Evolutionary conservation across 306 rosid genomes (phyloP).

Genomic region (Herpetospermum pedunculosum): DNA sequence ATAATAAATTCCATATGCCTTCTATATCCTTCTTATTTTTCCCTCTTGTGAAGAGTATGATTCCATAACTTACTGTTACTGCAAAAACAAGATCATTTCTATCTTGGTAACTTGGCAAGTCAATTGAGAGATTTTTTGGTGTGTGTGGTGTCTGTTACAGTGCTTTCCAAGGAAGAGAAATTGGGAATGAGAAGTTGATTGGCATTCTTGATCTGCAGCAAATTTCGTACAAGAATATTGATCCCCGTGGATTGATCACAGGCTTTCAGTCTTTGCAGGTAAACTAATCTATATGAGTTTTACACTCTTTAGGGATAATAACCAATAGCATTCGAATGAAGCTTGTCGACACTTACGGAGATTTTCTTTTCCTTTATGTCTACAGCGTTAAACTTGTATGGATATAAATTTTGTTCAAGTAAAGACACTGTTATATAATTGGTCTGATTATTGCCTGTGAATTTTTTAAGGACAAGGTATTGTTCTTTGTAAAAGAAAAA

Average conservation of each 20-base stretch:
- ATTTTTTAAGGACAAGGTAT: background rate
- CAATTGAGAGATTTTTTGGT: background rate
- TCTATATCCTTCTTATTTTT: background rate
- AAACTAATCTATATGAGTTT: background rate
- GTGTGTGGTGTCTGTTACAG: conserved; percentile 31
- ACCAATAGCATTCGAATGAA: background rate
- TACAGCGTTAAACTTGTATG: background rate
- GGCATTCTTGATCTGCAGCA: conserved; percentile 63
- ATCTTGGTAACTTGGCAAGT: background rate
- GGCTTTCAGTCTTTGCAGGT: conserved; percentile 93
- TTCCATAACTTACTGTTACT: background rate
- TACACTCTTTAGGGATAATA: background rate
- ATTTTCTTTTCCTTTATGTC: background rate
- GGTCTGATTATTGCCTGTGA: background rate
- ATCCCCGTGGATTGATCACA: conserved; percentile 67
- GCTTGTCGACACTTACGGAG: background rate
- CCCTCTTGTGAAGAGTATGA: background rate
- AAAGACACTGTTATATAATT: too few relatives aligned
- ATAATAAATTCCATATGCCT: background rate
- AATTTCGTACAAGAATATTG: conserved; percentile 50
- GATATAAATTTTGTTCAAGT: background rate
- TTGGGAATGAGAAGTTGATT: conserved; percentile 74
- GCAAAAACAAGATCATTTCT: background rate
- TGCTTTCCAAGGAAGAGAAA: conserved; percentile 56
- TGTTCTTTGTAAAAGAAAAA: background rate